Evolutionary conservation across 805 yeast species (phyloP).

Genomic region (Ogataea allantospora): DNA sequence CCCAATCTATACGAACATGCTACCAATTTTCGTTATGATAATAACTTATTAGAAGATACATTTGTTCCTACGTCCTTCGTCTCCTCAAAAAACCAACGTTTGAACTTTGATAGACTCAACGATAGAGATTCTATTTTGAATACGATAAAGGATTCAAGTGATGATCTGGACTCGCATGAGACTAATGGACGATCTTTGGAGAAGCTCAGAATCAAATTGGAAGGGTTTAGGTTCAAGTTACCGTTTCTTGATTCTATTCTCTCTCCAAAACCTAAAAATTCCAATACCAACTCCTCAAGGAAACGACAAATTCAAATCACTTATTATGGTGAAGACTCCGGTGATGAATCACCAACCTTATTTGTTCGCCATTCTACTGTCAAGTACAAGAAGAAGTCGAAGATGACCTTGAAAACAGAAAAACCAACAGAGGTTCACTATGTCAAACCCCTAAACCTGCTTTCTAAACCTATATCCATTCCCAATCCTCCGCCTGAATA

Average conservation of each 20-base stretch:
- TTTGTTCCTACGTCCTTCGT: constrained; percentile 20
- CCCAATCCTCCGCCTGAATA: neutral
- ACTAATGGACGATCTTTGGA: constrained; percentile 1
- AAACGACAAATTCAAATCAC: constrained; percentile 14
- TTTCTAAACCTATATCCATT: neutral
- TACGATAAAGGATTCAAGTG: constrained; percentile 14
- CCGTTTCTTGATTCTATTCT: neutral
- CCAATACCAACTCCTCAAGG: too few species aligned
- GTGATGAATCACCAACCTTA: constrained; percentile 4
- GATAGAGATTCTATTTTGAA: constrained; percentile 14
- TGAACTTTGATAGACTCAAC: constrained; percentile 22
- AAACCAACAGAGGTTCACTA: constrained; percentile 2
- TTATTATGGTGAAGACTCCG: constrained; percentile 22
- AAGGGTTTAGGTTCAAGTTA: constrained; percentile 1
- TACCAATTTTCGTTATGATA: constrained; percentile 12
- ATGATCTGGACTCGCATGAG: constrained; percentile 3
- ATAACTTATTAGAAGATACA: neutral
- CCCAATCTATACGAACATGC: constrained; percentile 1
- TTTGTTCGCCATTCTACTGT: constrained; percentile 12
- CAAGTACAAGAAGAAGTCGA: constrained; percentile 9
- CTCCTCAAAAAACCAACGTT: constrained; percentile 18
- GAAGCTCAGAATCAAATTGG: constrained; percentile 2
- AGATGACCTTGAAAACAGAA: neutral
- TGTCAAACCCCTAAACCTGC: neutral
- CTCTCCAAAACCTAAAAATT: too few species aligned